A percentile compares a stretch with the other conserved stretches of the same genome.
Conservation (phyloP, 306 rosid species). For the Styphnolobium japonicum region DNA sequence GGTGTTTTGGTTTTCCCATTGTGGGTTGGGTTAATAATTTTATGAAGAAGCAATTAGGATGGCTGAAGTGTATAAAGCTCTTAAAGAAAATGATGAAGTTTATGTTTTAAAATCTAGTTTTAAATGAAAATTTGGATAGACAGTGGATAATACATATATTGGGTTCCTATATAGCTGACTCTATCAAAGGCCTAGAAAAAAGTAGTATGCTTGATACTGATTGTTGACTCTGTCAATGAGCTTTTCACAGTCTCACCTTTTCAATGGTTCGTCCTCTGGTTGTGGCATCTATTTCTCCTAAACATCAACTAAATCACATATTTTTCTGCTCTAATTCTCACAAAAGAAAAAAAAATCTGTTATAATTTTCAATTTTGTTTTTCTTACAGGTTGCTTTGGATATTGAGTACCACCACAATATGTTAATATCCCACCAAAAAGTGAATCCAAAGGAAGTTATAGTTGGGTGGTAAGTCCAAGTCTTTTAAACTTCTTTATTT, state of each 20-base stretch:
- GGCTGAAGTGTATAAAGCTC: neutral
- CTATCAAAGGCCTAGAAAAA: neutral
- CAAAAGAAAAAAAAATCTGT: neutral
- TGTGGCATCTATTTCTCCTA: neutral
- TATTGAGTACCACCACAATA: constrained; percentile 92
- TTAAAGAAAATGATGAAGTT: neutral
- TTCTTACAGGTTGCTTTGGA: constrained; percentile 79
- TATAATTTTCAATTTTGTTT: neutral
- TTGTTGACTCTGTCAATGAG: neutral
- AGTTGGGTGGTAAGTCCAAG: constrained; percentile 75
- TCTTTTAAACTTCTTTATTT: neutral
- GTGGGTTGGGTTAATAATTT: no score
- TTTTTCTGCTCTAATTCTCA: neutral
- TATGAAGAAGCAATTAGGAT: neutral
- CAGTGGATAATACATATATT: neutral
- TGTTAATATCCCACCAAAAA: constrained; percentile 81
- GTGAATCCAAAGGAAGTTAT: constrained; percentile 95
- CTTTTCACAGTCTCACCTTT: neutral
- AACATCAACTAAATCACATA: neutral
- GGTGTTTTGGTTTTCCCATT: neutral
- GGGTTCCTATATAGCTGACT: neutral
- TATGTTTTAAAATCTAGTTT: neutral
- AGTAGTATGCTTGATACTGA: neutral
- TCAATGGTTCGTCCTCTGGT: neutral
- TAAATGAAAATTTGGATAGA: neutral